Evolutionary conservation across 2,329 filamentous ascomycete genomes (phyloP), one percentile per base, ranked within the genome.

Genomic region (Atkinsonella texensis): DNA sequence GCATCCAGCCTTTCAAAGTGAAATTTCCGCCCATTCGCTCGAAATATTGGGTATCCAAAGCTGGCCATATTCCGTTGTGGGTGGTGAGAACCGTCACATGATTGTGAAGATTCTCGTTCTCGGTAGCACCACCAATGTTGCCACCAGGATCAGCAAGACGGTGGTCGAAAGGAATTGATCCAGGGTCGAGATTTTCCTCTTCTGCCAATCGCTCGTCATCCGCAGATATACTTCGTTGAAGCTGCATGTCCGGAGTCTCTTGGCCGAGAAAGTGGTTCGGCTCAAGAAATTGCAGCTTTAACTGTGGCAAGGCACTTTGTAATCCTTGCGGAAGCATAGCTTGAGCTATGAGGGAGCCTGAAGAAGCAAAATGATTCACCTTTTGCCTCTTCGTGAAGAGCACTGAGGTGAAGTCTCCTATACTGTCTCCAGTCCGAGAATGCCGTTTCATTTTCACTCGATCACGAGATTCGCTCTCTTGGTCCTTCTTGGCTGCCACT

Each of bases 1-100:
- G 72, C 63, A 73, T 67, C 68, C 66, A 72, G 8, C 73, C 73
- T 2, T 64, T 56, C 54, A 74, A 57, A 0, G 69, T 68, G 54
- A 74, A 70, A 54, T 72, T 75, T 17, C 57, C 54, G 33, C 62
- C 62, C 18, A 64, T 54, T 10, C 58, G 53, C 48, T 71, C 67
- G 48, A 75, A 71, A 43, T 68, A 66, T 11, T 59, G 48, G 6
- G 56, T 42, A 2, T 61, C 55, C 4, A 65, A 55, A 7, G 52
- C 55, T 8, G 68, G 65, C 69, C 69, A 71, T 18, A 44, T 49
- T 18, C 65, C 64, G 10, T 59, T 51, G 1, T 48, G 33, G 8
- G 62, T 62, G 20, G 52, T 35, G 5, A 68, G 56, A 11, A 56
- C 51, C 13, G 60, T 59, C 8, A 48, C 11, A 20, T 35, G 13